A percentile compares a stretch with the other conserved stretches of the same genome.
These are phyloP conservation scores for Zarea fungicola DNA, from an alignment of 2,329 filamentous ascomycete genomes.

Conservation along the genomic window DNA sequence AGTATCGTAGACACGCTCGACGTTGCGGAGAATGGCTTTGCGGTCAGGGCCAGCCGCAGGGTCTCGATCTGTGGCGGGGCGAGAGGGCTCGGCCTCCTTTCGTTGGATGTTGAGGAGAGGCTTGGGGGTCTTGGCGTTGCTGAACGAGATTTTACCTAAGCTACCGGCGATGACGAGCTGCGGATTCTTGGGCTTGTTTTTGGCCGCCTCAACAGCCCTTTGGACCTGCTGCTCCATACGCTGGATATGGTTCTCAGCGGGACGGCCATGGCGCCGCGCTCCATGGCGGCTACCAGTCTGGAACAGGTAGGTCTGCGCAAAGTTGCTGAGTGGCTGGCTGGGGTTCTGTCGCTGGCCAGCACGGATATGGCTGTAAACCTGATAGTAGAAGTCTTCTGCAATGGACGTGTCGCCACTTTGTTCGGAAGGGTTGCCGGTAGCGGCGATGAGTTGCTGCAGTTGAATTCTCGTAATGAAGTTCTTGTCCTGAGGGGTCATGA, in stretches of 20 bases:
- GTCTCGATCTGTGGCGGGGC: conserved; percentile 42
- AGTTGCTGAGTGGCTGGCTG: conserved; percentile 88
- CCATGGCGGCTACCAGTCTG: conserved; percentile 83
- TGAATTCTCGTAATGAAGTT: conserved; percentile 99
- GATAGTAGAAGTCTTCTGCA: conserved; percentile 95
- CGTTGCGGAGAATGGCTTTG: conserved; percentile 77
- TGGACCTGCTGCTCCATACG: conserved; percentile 99
- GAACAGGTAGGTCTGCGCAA: conserved; percentile 95
- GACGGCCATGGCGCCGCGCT: conserved; percentile 69
- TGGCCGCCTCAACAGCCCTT: conserved; percentile 92
- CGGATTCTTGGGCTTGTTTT: conserved; percentile 96
- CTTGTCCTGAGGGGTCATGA: conserved; percentile 99
- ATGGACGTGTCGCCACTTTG: conserved; percentile 74
- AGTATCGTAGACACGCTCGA: conserved; percentile 81
- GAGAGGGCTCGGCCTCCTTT: conserved; percentile 59
- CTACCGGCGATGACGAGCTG: conserved; percentile 95
- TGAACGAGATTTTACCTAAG: conserved; percentile 96
- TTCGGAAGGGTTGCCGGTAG: conserved; percentile 81
- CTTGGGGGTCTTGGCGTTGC: conserved; percentile 96
- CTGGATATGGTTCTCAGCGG: conserved; percentile 94
- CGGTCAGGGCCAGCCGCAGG: conserved; percentile 56
- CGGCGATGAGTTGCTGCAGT: conserved; percentile 88
- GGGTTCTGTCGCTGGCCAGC: conserved; percentile 86
- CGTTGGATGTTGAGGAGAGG: conserved; percentile 94
- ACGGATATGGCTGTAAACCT: conserved; percentile 92